phyloP scores from a whole-genome alignment of 257 asterid genomes.

The Gynochthodes officinalis region DNA sequence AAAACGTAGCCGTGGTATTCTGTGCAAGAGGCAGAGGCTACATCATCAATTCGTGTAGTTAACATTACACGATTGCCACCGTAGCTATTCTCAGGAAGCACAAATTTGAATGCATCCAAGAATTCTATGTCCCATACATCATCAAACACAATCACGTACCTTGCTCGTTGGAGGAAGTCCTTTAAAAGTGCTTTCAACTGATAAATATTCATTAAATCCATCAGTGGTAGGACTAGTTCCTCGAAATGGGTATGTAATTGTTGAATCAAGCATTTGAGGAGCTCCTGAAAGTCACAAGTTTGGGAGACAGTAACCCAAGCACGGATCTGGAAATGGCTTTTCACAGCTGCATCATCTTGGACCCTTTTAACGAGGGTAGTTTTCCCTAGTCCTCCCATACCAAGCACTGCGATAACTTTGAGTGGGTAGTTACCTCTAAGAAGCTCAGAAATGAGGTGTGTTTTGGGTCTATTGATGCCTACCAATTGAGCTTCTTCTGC shows the following conservation, averaged over 20 bases:
- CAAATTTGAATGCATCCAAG: conserved; percentile 16
- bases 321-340: neutral
- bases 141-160: conserved; percentile 22
- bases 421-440: neutral
- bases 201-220: neutral
- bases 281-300: neutral
- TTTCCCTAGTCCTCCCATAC: conserved; percentile 12
- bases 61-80: conserved; percentile 20
- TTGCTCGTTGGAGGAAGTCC: neutral
- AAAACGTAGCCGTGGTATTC: neutral
- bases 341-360: neutral
- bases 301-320: conserved; percentile 4
- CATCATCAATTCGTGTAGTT: conserved; percentile 7
- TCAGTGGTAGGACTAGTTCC: neutral
- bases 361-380: neutral
- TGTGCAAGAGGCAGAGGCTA: conserved; percentile 4
- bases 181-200: neutral
- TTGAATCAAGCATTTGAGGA: neutral
- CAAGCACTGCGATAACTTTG: neutral
- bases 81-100: conserved; percentile 8
- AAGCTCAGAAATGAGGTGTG: neutral
- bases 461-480: neutral
- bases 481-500: neutral
- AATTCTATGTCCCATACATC: conserved; percentile 18
- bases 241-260: neutral